Percentiles rank a stretch among this genome's conserved stretches.
Evolutionary conservation across 805 yeast species (phyloP).

Genomic region (Cyberlindnera americana): DNA sequence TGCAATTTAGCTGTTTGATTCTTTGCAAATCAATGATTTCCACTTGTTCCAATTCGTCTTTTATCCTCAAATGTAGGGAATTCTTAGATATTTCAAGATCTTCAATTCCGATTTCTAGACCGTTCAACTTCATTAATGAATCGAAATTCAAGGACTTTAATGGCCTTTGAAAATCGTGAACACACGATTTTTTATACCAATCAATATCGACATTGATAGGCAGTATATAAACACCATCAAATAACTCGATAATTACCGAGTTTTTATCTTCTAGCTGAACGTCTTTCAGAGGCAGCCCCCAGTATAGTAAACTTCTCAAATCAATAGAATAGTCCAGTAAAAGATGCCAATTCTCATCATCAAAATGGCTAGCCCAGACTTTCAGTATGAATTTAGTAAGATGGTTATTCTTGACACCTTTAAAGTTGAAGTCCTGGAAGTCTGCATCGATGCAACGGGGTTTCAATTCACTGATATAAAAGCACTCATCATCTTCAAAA

Average conservation of each 20-base stretch:
- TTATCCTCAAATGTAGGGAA: slow-evolving; percentile 14
- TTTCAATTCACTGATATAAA: slow-evolving; percentile 35
- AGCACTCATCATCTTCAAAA: slow-evolving; percentile 23
- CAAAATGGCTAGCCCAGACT: slow-evolving; percentile 12
- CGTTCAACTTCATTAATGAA: slow-evolving; percentile 40
- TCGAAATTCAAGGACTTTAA: slow-evolving; percentile 32
- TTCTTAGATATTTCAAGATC: slow-evolving; percentile 29
- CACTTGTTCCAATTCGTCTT: slow-evolving; percentile 2
- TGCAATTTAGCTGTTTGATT: slow-evolving; percentile 5
- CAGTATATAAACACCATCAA: slow-evolving; percentile 16
- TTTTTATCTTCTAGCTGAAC: slow-evolving; percentile 4
- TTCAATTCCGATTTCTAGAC: slow-evolving; percentile 33
- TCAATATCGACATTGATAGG: slow-evolving; percentile 11
- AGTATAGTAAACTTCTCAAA: slow-evolving; percentile 9
- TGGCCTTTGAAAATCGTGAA: slow-evolving; percentile 7
- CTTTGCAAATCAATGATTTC: slow-evolving; percentile 4
- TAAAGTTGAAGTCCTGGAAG: slow-evolving; percentile 29
- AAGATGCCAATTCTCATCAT: slow-evolving; percentile 5
- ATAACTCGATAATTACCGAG: slow-evolving; percentile 11
- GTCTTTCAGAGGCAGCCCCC: background rate
- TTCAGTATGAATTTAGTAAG: slow-evolving; percentile 7
- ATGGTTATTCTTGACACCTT: slow-evolving; percentile 4
- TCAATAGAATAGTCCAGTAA: slow-evolving; percentile 8
- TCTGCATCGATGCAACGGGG: slow-evolving; percentile 28
- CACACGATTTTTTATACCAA: slow-evolving; percentile 12